These are phyloP conservation scores for Sphagnum tenellum DNA, from an alignment of 225 moss, liverwort and hornwort genomes.

Conservation along the genomic window DNA sequence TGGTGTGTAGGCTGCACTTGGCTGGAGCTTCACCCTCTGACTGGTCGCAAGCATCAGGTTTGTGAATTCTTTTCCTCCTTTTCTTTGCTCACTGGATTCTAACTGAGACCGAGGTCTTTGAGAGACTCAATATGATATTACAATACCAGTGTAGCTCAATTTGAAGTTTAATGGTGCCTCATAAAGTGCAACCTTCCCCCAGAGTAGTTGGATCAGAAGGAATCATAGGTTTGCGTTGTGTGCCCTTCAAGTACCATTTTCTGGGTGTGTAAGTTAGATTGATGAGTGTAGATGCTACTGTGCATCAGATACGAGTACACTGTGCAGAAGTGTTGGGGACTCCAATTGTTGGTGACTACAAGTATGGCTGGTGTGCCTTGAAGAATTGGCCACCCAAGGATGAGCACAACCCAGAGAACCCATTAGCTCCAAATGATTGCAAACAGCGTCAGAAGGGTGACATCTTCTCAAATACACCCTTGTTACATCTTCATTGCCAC, in stretches of 20 bases:
- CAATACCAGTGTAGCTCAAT: no score
- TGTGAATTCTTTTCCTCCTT: no score
- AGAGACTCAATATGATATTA: no score
- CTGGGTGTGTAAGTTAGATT: no score
- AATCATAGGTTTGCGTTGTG: no score
- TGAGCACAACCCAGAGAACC: neutral
- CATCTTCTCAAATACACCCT: slow-evolving; percentile 35
- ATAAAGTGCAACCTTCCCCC: no score
- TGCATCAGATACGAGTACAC: slow-evolving; percentile 73
- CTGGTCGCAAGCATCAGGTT: slow-evolving; percentile 97
- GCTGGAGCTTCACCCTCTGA: slow-evolving; percentile 82
- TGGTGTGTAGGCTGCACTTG: slow-evolving; percentile 69
- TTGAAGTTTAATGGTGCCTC: no score
- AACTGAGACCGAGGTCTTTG: no score
- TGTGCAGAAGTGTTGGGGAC: slow-evolving; percentile 87
- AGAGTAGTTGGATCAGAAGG: no score
- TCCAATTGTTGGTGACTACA: slow-evolving; percentile 82
- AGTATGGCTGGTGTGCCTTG: slow-evolving; percentile 71
- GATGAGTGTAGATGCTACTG: no score
- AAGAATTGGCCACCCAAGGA: slow-evolving; percentile 49
- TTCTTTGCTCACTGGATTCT: no score
- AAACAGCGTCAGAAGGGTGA: slow-evolving; percentile 24
- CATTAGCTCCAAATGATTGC: slow-evolving; percentile 4
- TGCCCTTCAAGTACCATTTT: no score
- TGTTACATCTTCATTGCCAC: slow-evolving; percentile 77